Percentiles rank a stretch among this genome's conserved stretches.
Conservation (phyloP, 1,284 basidiomycete species). For the Leccinum colubrinum region DNA sequence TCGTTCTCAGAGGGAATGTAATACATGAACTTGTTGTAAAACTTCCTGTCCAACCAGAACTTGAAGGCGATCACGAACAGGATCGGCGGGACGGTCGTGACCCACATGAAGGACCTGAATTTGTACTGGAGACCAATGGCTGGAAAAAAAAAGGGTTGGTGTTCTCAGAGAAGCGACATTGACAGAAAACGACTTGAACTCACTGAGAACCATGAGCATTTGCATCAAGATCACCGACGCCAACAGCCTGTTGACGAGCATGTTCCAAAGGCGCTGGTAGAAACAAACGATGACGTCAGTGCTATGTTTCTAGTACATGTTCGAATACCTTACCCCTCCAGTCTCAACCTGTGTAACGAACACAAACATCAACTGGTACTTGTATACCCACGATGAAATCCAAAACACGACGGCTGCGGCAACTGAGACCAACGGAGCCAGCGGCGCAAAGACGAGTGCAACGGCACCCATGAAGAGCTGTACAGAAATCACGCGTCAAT, state of each 20-base stretch:
- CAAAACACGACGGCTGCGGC: constrained; percentile 82
- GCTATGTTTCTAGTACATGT: background rate
- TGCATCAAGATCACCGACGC: constrained; percentile 81
- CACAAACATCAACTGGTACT: constrained; percentile 94
- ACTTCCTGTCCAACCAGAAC: constrained; percentile 69
- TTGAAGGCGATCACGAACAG: constrained; percentile 81
- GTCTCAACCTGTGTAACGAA: constrained; percentile 86
- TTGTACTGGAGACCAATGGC: constrained; percentile 84
- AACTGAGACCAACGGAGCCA: constrained; percentile 85
- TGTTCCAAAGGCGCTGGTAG: constrained; percentile 85
- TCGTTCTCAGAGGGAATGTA: constrained; percentile 75
- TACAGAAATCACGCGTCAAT: constrained; percentile 16
- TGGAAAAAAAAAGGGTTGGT: constrained; percentile 29
- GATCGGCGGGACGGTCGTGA: constrained; percentile 74
- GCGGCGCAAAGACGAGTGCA: constrained; percentile 86
- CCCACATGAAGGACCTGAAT: constrained; percentile 72
- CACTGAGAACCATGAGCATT: constrained; percentile 82
- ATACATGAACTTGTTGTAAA: constrained; percentile 74
- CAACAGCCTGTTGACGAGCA: constrained; percentile 83
- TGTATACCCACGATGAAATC: constrained; percentile 81
- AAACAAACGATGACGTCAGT: background rate
- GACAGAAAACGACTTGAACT: constrained; percentile 31
- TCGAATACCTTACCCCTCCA: constrained; percentile 67
- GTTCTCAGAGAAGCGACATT: constrained; percentile 1
- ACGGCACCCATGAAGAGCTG: constrained; percentile 87